phyloP scores from a whole-genome alignment of 768 basidiomycete species.

The Auricularia sp. region DNA sequence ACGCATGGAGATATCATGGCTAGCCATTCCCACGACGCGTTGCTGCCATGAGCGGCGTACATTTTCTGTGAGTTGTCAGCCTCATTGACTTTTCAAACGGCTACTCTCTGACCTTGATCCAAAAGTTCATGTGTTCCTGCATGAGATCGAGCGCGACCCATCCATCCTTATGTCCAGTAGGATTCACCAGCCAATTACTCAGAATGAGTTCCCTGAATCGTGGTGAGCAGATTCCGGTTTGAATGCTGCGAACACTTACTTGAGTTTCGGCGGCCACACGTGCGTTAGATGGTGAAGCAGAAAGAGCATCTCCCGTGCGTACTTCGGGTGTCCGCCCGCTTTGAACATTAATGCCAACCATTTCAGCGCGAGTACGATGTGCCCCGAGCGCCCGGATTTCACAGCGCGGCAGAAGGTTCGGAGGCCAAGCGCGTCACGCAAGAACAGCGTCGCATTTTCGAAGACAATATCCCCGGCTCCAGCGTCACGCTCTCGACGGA shows the following conservation, averaged over 20 bases:
- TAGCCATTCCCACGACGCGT: conserved; percentile 28
- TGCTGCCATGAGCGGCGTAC: conserved; percentile 24
- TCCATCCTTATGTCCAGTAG: conserved; percentile 14
- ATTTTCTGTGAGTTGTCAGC: conserved; percentile 15
- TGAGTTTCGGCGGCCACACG: conserved; percentile 19
- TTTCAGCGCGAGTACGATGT: too few species aligned
- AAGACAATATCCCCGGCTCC: too few species aligned
- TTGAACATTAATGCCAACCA: too few species aligned
- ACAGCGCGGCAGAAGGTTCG: too few species aligned
- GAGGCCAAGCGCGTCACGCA: too few species aligned
- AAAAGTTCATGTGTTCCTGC: conserved; percentile 25
- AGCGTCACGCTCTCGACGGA: too few species aligned
- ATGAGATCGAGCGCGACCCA: conserved; percentile 11
- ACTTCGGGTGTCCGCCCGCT: too few species aligned
- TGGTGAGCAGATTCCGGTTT: neutral
- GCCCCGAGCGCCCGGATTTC: too few species aligned
- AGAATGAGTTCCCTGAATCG: conserved; percentile 15
- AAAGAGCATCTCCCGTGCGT: conserved; percentile 18
- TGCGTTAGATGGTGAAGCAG: conserved; percentile 19
- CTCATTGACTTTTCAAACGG: too few species aligned
- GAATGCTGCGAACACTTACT: too few species aligned
- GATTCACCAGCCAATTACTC: conserved; percentile 27
- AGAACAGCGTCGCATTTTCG: too few species aligned
- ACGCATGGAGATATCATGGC: conserved; percentile 22
- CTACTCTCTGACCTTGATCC: conserved; percentile 20